Evolutionary conservation across 192 early-diverging fungal species (phyloP), one percentile per base, ranked within the genome.

Genomic region (Coemansia sp.): DNA sequence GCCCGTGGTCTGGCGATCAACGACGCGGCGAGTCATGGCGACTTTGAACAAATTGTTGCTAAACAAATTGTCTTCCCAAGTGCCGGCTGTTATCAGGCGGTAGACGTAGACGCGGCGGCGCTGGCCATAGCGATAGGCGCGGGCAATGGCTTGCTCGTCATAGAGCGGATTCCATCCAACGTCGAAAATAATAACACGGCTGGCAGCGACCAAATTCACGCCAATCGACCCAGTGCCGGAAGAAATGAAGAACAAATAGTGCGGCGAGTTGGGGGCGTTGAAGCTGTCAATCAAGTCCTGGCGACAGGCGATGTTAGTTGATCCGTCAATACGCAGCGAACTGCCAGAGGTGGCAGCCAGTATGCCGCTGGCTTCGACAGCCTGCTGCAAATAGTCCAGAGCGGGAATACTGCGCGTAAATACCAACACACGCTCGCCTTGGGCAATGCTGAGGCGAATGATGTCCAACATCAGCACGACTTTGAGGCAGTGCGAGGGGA

Each of bases 91-190:
- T 59, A 86, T 62, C 45, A 92, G 68, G 8, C 90, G 73, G 61
- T 93, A 93, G 4, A 92, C 87, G 73, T 76, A 88, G 21, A 93
- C 90, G 12, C 79, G 86, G n/a, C 85, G 81, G 17, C 62, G 85
- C 70, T 93, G 92, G 9, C 89, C 91, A 73, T 88, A 92, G 10
- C 90, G 85, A 70, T 91, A 90, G 9, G 84, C 86, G 31, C 90
- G 77, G 0, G 89, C 92, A 34, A 93, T 84, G 3, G 90, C 89
- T 76, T 93, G 92, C 50, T 93, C 88, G 64, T 91, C 90, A 46
- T 82, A 82, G 37, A 87, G 88, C 23, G 93, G 93, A 58, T 93
- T 94, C 92, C 92, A 94, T 41, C 90, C 91, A 29, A 87, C 72
- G 66, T 93, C 93, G 64, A 88, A 79, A 14, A 94, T 63, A 17